Conservation (phyloP, 768 basidiomycete genomes). For the Collybia nuda region DNA sequence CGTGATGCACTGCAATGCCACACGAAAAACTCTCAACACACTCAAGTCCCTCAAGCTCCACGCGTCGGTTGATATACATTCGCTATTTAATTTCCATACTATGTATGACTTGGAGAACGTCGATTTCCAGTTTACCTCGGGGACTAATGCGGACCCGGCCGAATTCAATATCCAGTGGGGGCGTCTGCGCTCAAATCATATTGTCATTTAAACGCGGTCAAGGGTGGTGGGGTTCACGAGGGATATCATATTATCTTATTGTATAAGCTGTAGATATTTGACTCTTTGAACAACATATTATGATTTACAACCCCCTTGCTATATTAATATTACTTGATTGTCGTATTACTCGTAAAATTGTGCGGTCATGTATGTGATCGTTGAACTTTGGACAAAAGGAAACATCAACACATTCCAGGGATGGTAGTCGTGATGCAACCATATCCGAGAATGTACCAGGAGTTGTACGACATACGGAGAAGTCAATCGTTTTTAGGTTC, state of each 20-base stretch:
- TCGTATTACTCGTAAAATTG: too few relatives aligned
- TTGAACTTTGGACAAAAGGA: too few relatives aligned
- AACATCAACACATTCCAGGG: not conserved
- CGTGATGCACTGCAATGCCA: not conserved
- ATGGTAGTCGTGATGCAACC: not conserved
- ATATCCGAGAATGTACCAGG: not conserved
- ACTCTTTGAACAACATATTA: too few relatives aligned
- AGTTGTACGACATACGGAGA: not conserved
- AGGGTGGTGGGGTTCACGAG: too few relatives aligned
- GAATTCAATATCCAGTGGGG: too few relatives aligned
- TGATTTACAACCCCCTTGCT: too few relatives aligned
- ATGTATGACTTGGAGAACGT: not conserved
- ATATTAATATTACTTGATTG: too few relatives aligned
- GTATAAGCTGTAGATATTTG: too few relatives aligned
- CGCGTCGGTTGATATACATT: not conserved
- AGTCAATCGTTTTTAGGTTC: not conserved
- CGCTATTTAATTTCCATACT: not conserved
- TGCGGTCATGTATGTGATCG: too few relatives aligned
- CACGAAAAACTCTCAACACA: not conserved
- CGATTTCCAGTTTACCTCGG: not conserved
- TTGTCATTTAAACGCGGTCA: too few relatives aligned
- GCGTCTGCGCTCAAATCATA: too few relatives aligned
- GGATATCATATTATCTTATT: too few relatives aligned
- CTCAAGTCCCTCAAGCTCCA: not conserved
- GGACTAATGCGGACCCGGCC: not conserved